Conservation (phyloP, 208 protist species). For the Acanthamoeba culbertsoni region DNA sequence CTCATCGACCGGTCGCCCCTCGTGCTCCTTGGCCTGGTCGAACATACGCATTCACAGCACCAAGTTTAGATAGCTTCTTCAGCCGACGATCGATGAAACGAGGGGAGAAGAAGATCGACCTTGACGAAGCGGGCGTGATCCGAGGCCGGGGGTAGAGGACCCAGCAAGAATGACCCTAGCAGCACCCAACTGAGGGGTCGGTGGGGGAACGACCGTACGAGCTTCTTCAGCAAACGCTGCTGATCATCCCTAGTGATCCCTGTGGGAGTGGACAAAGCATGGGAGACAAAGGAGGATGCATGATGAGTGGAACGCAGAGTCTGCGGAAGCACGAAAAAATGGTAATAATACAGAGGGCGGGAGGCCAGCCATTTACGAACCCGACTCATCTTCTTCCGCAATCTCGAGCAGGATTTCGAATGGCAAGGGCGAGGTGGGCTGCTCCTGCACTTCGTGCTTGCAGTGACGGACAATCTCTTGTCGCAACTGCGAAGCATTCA, state of each 20-base stretch:
- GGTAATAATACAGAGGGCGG: neutral
- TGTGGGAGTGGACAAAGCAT: neutral
- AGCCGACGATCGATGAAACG: neutral
- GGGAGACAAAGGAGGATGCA: neutral
- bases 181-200: neutral
- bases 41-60: neutral
- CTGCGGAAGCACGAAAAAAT: neutral
- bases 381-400: constrained; percentile 12
- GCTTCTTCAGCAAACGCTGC: neutral
- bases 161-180: neutral
- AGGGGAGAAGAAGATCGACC: neutral
- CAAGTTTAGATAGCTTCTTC: neutral
- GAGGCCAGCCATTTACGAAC: neutral
- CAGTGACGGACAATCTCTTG: neutral
- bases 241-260: neutral
- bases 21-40: neutral
- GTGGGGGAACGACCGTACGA: constrained; percentile 23
- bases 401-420: neutral
- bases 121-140: neutral
- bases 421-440: neutral
- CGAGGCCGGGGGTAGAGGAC: neutral
- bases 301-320: neutral
- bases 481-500: neutral
- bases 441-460: neutral
- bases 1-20: neutral